Evolutionary conservation across 192 early-diverging fungal genomes (phyloP).

Genomic region (Funneliformis geosporum): DNA sequence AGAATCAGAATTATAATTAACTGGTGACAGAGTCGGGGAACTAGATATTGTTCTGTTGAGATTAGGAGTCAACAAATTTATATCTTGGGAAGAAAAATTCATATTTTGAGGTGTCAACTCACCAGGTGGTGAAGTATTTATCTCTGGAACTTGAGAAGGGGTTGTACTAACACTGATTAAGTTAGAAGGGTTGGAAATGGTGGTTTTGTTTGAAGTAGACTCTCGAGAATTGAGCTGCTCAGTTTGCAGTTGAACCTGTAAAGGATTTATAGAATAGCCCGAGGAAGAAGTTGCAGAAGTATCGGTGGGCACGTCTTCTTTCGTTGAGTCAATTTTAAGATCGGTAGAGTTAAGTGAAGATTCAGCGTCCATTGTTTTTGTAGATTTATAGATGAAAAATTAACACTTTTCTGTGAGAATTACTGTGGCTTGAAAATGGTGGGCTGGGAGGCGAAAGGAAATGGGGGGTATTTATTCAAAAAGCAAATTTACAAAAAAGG

Average conservation of each 20-base stretch:
- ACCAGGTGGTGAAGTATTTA: neutral
- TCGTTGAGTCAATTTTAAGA: neutral
- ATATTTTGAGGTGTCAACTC: neutral
- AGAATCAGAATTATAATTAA: neutral
- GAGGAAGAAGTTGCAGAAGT: neutral
- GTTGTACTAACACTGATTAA: neutral
- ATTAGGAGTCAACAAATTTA: neutral
- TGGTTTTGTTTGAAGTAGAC: neutral
- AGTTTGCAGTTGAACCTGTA: too few relatives aligned
- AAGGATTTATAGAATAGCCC: too few relatives aligned
- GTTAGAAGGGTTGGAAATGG: neutral
- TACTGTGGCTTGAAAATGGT: neutral
- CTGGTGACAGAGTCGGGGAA: neutral
- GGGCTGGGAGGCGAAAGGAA: neutral
- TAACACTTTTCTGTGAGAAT: too few relatives aligned
- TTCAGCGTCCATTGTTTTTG: neutral
- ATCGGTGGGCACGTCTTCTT: neutral
- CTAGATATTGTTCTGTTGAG: neutral
- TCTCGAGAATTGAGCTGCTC: neutral
- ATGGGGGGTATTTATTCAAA: neutral
- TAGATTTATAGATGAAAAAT: neutral
- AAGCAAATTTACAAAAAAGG: neutral
- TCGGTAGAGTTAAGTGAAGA: neutral
- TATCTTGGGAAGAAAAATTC: neutral
- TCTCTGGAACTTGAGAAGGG: neutral